Evolutionary conservation across 331 rosid genomes (phyloP).

Genomic region (Pyracantha coccinea): DNA sequence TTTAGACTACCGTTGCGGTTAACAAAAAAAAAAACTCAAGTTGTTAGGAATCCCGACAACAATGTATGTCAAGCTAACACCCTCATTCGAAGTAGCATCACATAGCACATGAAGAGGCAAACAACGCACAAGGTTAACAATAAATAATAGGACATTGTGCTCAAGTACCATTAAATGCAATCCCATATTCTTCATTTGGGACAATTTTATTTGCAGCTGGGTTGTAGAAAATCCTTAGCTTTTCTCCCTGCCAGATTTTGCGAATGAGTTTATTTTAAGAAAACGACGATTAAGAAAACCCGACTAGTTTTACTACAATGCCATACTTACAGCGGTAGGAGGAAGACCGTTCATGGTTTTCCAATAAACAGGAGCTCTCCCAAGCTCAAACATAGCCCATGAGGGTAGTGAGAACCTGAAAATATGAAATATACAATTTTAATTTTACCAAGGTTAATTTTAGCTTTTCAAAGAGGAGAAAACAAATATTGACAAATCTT

Average conservation of each 20-base stretch:
- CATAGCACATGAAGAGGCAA: neutral
- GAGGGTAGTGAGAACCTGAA: conserved; percentile 69
- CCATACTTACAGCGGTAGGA: conserved; percentile 57
- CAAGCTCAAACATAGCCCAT: conserved; percentile 89
- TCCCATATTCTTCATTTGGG: conserved; percentile 79
- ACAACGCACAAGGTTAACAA: neutral
- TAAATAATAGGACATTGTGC: neutral
- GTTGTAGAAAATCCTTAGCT: conserved; percentile 77
- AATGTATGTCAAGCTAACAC: too few relatives aligned
- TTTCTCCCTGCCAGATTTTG: conserved; percentile 68
- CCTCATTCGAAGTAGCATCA: too few relatives aligned
- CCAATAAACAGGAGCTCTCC: conserved; percentile 79
- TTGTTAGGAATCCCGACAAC: too few relatives aligned
- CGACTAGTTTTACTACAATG: neutral
- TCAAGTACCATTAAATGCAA: conserved; percentile 73
- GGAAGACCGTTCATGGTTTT: conserved; percentile 90
- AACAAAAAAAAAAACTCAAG: too few relatives aligned
- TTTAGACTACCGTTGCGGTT: neutral
- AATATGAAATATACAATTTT: neutral
- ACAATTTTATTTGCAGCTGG: conserved; percentile 58
- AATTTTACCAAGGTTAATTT: neutral
- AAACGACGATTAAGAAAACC: neutral
- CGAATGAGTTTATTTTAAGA: neutral
- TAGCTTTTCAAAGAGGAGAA: neutral
- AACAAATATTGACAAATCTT: neutral